Percentiles rank a stretch among this genome's conserved stretches.
Evolutionary conservation across 164 flowering plant genomes (phyloP).

Genomic region (Hamamelis virginiana): DNA sequence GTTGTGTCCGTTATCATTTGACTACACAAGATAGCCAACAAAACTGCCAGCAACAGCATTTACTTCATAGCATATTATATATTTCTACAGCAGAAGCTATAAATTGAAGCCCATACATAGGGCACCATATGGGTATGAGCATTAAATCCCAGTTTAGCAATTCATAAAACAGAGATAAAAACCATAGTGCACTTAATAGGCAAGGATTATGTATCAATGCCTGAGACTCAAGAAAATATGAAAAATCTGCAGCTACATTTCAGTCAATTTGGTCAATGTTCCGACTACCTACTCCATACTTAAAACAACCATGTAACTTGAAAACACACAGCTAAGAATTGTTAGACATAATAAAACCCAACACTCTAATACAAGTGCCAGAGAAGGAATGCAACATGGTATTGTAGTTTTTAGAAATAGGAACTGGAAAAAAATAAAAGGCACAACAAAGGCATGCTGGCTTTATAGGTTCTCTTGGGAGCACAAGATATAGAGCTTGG

Average conservation of each 20-base stretch:
- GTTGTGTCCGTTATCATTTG: not conserved
- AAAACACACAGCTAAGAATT: not conserved
- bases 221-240: not conserved
- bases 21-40: not conserved
- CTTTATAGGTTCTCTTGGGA: constrained; percentile 31
- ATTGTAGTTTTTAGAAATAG: constrained; percentile 3
- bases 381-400: constrained; percentile 17
- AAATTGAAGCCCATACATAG: not conserved
- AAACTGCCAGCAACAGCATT: not conserved
- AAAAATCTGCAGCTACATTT: not conserved
- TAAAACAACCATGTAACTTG: not conserved
- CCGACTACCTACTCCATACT: not conserved
- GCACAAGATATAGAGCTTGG: constrained; percentile 27
- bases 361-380: constrained; percentile 16
- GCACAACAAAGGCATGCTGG: constrained; percentile 17
- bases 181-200: not conserved
- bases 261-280: constrained; percentile 1
- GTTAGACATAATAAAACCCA: not conserved
- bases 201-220: not conserved
- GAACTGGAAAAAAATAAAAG: constrained; percentile 14
- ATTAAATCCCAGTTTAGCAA: not conserved
- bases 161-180: not conserved
- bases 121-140: not conserved
- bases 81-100: not conserved
- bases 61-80: not conserved